Evolutionary conservation across 768 basidiomycete species (phyloP), one percentile per base, ranked within the genome.

Genomic region (Auriscalpium orientale): DNA sequence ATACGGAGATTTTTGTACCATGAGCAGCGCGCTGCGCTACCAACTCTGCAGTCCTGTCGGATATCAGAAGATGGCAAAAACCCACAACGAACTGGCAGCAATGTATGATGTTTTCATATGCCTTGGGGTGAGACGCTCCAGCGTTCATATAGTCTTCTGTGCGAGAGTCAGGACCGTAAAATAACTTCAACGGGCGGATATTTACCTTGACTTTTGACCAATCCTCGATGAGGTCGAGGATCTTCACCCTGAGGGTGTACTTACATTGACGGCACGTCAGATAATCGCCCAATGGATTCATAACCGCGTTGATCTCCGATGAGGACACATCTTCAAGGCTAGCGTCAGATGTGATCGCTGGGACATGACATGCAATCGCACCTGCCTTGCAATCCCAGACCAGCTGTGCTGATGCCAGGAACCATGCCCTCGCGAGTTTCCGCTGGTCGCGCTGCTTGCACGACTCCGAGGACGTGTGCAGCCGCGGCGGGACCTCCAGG

Each of bases 131-230:
- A 28, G 28, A 28, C 28, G 28, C 28, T 28, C 28, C 28, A 28
- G 28, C 28, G 28, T 28, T 28, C 7, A 28, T 2, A 28, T 28
- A 7, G 28, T 28, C 4, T 28, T 28, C 28, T 28, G 28, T 2
- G 28, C 2, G 7, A 28, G 28, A 28, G 28, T 28, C 28, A 28
- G 28, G 28, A 28, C 28, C 28, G 4, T 28, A 2, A 28, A 28
- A 28, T 5, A 28, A 28, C 28, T 28, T 28, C 5, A 5, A 28
- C 28, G 4, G 4, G 28, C 28, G 28, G 1, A 4, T 28, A 28
- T 28, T 28, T 61, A 87, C 89, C 74, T 89, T 91, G 54, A 91
- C 85, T 22, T 82, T 74, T 5, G 89, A 85, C 89, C 89, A 91
- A 65, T 89, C 86, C 33, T 83, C 69, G 38, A 87, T 72, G 50